Conservation (phyloP, 192 early-diverging fungal genomes). For the Rhizophagus sp. region DNA sequence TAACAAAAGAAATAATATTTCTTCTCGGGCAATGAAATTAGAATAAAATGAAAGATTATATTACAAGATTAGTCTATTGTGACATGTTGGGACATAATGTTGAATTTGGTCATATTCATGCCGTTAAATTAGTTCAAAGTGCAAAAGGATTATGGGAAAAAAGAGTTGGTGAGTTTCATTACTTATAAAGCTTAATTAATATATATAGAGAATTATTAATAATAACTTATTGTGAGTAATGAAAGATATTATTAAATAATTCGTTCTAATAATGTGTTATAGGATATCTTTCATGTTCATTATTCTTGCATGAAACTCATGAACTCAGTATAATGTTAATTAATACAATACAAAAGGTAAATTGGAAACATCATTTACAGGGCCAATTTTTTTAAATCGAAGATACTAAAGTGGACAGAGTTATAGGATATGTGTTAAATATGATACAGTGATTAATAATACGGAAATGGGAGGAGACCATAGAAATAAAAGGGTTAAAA, state of each 20-base stretch:
- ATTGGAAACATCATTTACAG: background rate
- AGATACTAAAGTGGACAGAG: too few relatives aligned
- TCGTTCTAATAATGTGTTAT: background rate
- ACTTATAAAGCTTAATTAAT: background rate
- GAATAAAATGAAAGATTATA: constrained; percentile 54
- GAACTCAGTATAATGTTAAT: constrained; percentile 57
- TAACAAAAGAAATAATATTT: background rate
- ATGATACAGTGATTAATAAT: too few relatives aligned
- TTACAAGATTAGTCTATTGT: constrained; percentile 52
- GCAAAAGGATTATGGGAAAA: constrained; percentile 49
- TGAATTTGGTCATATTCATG: constrained; percentile 57
- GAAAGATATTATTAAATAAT: background rate
- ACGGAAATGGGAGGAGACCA: too few relatives aligned
- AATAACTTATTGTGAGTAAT: constrained; percentile 9
- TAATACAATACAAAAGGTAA: constrained; percentile 56
- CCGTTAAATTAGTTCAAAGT: constrained; percentile 55
- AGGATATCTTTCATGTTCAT: constrained; percentile 54
- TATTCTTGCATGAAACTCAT: constrained; percentile 50
- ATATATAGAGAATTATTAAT: background rate
- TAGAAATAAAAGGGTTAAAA: too few relatives aligned
- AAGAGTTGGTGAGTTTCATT: constrained; percentile 43
- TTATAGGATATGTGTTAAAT: too few relatives aligned
- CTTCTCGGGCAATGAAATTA: constrained; percentile 1
- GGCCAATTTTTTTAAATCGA: too few relatives aligned
- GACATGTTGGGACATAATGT: constrained; percentile 58